Conservation (phyloP, 2,329 filamentous ascomycete genomes). For the Westerdykella sp. region DNA sequence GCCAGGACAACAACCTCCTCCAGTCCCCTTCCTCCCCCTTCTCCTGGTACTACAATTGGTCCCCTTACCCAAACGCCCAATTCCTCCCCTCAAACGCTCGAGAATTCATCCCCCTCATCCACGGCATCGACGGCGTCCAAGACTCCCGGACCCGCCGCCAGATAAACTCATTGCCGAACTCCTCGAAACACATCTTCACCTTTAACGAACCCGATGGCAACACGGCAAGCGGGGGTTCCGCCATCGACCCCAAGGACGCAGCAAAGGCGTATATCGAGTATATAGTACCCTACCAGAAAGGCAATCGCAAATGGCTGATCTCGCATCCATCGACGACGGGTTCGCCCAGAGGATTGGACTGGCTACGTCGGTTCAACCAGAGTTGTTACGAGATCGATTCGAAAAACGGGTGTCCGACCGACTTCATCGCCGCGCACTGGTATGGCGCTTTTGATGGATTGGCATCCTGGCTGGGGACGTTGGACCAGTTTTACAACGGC, state of each 20-base stretch:
- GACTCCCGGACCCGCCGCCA: constrained; percentile 51
- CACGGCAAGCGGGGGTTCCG: constrained; percentile 54
- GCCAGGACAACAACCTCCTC: constrained; percentile 56
- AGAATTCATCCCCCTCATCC: constrained; percentile 76
- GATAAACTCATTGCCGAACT: constrained; percentile 53
- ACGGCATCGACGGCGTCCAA: constrained; percentile 49
- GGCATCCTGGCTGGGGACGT: constrained; percentile 58
- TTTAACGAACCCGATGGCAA: constrained; percentile 77
- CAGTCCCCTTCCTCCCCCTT: constrained; percentile 58
- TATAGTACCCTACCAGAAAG: constrained; percentile 60
- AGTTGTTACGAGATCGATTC: constrained; percentile 44
- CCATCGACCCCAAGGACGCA: constrained; percentile 55
- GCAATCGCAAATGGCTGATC: constrained; percentile 55
- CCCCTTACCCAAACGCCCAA: constrained; percentile 48
- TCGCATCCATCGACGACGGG: constrained; percentile 66
- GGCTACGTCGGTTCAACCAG: constrained; percentile 61
- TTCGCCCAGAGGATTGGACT: constrained; percentile 54
- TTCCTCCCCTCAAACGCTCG: constrained; percentile 47
- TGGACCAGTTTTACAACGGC: constrained; percentile 45
- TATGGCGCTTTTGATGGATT: constrained; percentile 64
- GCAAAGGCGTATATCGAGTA: constrained; percentile 66
- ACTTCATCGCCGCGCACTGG: constrained; percentile 50
- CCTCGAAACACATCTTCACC: constrained; percentile 59
- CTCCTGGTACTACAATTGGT: constrained; percentile 84
- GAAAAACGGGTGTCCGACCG: constrained; percentile 41